Evolutionary conservation across 1,139 yeast species (phyloP), one percentile per base, ranked within the genome.

Genomic region (Sugiyamaella grinbergsii): DNA sequence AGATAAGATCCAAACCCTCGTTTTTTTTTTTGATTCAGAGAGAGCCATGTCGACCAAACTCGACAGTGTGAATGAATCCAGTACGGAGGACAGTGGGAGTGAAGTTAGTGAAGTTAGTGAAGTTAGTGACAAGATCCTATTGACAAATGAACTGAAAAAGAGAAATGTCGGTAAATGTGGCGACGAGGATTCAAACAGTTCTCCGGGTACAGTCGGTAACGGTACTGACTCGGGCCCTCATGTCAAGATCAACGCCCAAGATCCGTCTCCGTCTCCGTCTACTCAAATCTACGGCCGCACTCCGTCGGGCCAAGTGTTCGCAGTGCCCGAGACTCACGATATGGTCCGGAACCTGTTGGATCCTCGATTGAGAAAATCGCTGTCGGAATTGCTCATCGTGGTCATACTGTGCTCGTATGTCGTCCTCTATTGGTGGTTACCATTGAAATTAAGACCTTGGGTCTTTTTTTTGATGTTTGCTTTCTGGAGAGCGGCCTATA

Each of bases 311-410:
- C 50, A 54, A 22, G 68, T 64, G 11, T 87, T 87, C 59, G 67
- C 70, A 16, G 93, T 87, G 5, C 95, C 95, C 1, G 80, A 80
- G 59, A 88, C 96, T 22, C 86, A 84, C 62, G 96, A 88, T 65
- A 87, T 88, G 95, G 86, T 88, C 29, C 77, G 89, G 58, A 83
- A 94, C 1, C 71, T 88, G 47, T 82, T 88, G 61, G 94, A 87
- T 69, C 95, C 95, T 1, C 75, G 83, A 2, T 70, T 86, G 47
- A 76, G 79, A 47, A 89, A 88, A 65, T 83, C 93, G 1, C 69
- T 79, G 52, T 77, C 83, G 47, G 96, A 88, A 63, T 58, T 78
- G 19, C 59, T 78, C 32, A 86, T 87, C 53, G 78, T 85, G 31
- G 54, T 71, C 4, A 68, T 81, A 1, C 71, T 88, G 47, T 58